These are phyloP conservation scores for Trametes elegans DNA, from an alignment of 768 basidiomycete species.

Conservation along the genomic window DNA sequence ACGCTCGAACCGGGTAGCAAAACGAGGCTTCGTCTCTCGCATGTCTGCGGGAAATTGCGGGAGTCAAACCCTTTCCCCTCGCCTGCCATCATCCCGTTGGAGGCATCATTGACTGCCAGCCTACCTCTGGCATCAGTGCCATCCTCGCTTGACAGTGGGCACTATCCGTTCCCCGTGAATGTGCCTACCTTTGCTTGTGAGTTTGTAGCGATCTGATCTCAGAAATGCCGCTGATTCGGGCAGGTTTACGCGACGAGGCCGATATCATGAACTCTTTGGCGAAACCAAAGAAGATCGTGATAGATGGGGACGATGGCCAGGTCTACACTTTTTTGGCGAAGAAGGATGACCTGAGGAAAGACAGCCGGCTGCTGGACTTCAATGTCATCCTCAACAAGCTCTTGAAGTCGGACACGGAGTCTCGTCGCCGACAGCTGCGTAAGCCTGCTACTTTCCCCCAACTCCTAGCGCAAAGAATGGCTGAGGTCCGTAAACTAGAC, in stretches of 20 bases:
- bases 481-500: conserved; percentile 46
- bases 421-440: conserved; percentile 88
- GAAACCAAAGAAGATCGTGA: conserved; percentile 86
- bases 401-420: conserved; percentile 90
- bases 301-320: conserved; percentile 79
- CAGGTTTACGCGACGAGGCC: conserved; percentile 81
- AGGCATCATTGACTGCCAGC: conserved; percentile 86
- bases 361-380: conserved; percentile 97
- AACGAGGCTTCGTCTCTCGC: conserved; percentile 47
- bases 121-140: conserved; percentile 78
- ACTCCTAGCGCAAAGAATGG: not conserved
- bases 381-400: conserved; percentile 97
- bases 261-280: conserved; percentile 91
- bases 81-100: conserved; percentile 82
- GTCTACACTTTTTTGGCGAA: conserved; percentile 92
- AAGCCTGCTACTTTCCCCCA: conserved; percentile 31
- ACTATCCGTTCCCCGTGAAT: conserved; percentile 79
- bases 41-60: conserved; percentile 50
- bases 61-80: conserved; percentile 59
- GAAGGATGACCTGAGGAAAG: conserved; percentile 96
- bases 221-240: not conserved
- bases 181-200: conserved; percentile 76
- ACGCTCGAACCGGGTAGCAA: conserved; percentile 48
- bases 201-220: conserved; percentile 17
- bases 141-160: conserved; percentile 52